These are phyloP conservation scores for Ophiostoma ulmi DNA, from an alignment of 2,329 filamentous ascomycete species.

Conservation along the genomic window DNA sequence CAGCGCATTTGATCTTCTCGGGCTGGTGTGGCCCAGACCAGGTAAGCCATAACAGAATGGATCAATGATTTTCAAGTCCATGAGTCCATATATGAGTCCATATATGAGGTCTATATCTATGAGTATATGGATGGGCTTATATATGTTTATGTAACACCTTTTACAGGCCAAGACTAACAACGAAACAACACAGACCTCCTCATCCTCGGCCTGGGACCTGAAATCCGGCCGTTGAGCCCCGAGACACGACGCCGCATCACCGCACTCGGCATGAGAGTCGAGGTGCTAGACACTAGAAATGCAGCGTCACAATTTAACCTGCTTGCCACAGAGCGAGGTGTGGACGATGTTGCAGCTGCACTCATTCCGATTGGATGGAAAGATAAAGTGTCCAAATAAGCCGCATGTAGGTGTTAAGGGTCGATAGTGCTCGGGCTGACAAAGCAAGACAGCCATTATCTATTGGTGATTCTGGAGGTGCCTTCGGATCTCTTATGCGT, in stretches of 20 bases:
- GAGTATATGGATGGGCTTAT: neutral
- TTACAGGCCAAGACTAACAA: neutral
- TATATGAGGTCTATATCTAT: neutral
- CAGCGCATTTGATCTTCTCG: constrained; percentile 68
- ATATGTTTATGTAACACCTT: no score
- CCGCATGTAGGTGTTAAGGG: neutral
- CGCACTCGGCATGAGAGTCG: constrained; percentile 74
- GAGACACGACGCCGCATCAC: constrained; percentile 67
- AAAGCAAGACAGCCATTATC: no score
- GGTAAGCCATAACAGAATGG: constrained; percentile 44
- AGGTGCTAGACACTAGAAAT: constrained; percentile 88
- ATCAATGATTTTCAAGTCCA: neutral
- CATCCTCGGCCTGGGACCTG: constrained; percentile 77
- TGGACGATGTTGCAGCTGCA: constrained; percentile 78
- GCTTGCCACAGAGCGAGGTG: constrained; percentile 86
- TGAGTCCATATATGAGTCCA: no score
- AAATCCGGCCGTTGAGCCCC: constrained; percentile 70
- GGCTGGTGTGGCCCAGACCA: constrained; percentile 79
- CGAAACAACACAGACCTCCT: constrained; percentile 60
- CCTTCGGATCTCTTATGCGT: neutral
- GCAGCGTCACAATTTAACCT: constrained; percentile 93
- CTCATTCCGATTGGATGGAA: constrained; percentile 82
- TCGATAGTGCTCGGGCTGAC: no score
- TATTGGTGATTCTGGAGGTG: no score
- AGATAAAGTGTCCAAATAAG: constrained; percentile 39